Evolutionary conservation across 495 filamentous ascomycete species (phyloP).

Genomic region (Hypoxylon crocopeplum): DNA sequence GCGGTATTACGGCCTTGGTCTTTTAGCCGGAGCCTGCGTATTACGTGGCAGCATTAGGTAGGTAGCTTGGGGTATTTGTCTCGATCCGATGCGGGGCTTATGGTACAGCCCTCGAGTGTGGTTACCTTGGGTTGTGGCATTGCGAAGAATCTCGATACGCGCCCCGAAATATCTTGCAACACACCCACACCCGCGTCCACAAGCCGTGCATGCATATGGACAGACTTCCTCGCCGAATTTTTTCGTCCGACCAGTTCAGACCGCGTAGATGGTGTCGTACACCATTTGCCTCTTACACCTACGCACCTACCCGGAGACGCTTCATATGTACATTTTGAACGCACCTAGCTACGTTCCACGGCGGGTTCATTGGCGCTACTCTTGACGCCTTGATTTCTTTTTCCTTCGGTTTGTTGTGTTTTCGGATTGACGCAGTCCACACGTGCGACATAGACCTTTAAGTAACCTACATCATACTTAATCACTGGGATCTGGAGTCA

Average conservation of each 20-base stretch:
- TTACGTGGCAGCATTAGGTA: slow-evolving; percentile 19
- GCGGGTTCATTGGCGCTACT: slow-evolving; percentile 1
- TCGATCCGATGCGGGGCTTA: slow-evolving; percentile 14
- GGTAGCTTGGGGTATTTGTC: slow-evolving; percentile 22
- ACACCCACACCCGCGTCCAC: too few species aligned
- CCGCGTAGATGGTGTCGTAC: slow-evolving; percentile 2
- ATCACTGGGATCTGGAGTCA: slow-evolving; percentile 25
- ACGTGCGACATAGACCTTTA: slow-evolving; percentile 16
- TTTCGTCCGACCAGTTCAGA: not conserved
- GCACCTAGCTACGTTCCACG: slow-evolving; percentile 8
- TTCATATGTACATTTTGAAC: slow-evolving; percentile 12
- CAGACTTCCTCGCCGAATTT: too few species aligned
- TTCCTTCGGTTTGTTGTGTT: slow-evolving; percentile 12
- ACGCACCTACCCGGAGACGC: slow-evolving; percentile 1
- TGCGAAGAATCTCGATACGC: too few species aligned
- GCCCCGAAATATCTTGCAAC: too few species aligned
- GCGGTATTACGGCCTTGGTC: slow-evolving; percentile 18
- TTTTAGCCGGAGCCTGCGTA: slow-evolving; percentile 23
- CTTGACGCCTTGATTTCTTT: slow-evolving; percentile 3
- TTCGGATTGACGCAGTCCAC: slow-evolving; percentile 22
- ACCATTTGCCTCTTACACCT: slow-evolving; percentile 8
- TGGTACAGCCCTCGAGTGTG: slow-evolving; percentile 11
- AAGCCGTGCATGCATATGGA: too few species aligned
- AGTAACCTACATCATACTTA: slow-evolving; percentile 9
- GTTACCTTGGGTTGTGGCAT: slow-evolving; percentile 30